Base-by-base conservation (phyloP, 192 early-diverging fungal genomes). In the Podila epigama region DNA sequence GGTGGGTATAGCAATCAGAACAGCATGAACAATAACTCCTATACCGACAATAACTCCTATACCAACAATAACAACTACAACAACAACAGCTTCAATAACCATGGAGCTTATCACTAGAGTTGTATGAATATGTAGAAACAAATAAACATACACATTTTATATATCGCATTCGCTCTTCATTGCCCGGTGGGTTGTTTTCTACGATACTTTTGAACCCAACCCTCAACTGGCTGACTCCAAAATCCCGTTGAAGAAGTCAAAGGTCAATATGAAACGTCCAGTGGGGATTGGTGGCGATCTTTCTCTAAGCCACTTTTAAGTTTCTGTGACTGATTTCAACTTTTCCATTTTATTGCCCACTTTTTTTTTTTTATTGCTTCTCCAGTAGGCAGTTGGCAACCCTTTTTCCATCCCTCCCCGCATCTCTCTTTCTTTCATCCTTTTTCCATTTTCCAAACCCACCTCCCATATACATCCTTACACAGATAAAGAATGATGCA, bases 401-500 rank as follows among this genome's bases (percentile, higher is more conserved):
- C 50, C 48, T n/a, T 35, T 39, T 58, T 51, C 36, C 9, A 32
- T n/a, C 27, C 42, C 39, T 50, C 13, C 37, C 54, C n/a, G 16
- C 33, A 50, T 27, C 37, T 32, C 11, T 2, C 25, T 36, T 31
- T 20, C 15, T 56, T n/a, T 58, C 29, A 13, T n/a, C n/a, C 20
- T 9, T 32, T 37, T 51, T 44, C 37, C 44, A 12, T 31, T 15
- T 27, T 25, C 52, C 52, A 31, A 10, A 52, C 13, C 55, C 29
- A 28, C 50, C n/a, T 32, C 16, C 36, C 13, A 61, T 31, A 60
- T 25, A 39, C 33, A 66, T 29, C 18, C 41, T n/a, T 22, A 41
- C 12, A 5, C 35, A 7, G 7, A n/a, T 6, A 55, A 48, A 42
- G 10, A 41, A 70, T 70, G 68, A 77, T 77, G 73, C 53, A 60